Conservation (phyloP, 2,329 filamentous ascomycete genomes). For the Ophiosphaerella herpotricha region DNA sequence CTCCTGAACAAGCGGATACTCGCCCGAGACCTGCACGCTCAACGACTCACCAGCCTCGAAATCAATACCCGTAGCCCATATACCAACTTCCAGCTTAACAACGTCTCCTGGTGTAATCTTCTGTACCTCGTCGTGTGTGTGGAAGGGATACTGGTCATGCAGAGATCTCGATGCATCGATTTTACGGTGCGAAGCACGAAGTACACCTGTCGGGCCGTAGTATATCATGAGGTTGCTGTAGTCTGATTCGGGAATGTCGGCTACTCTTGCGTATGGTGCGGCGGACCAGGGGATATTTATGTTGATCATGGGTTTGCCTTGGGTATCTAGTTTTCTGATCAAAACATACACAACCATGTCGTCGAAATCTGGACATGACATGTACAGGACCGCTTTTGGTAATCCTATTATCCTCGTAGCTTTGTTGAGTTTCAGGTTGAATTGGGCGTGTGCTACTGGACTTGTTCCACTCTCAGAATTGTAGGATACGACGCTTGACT, state of each 20-base stretch:
- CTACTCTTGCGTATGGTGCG: slow-evolving; percentile 2
- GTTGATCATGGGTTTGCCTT: slow-evolving; percentile 48
- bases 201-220: slow-evolving; percentile 14
- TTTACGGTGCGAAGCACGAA: slow-evolving; percentile 18
- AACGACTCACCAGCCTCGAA: slow-evolving; percentile 43
- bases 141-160: slow-evolving; percentile 30
- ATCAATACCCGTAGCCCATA: slow-evolving; percentile 46
- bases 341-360: slow-evolving; percentile 46
- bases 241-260: slow-evolving; percentile 15
- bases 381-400: slow-evolving; percentile 54
- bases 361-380: slow-evolving; percentile 49
- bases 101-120: slow-evolving; percentile 43
- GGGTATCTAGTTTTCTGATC: slow-evolving; percentile 22
- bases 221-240: slow-evolving; percentile 2
- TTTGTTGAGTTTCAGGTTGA: slow-evolving; percentile 38
- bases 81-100: slow-evolving; percentile 26
- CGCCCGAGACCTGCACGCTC: slow-evolving; percentile 5
- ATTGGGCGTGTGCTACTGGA: neutral
- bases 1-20: slow-evolving; percentile 12
- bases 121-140: slow-evolving; percentile 49
- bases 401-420: slow-evolving; percentile 51
- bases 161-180: slow-evolving; percentile 12
- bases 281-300: slow-evolving; percentile 48
- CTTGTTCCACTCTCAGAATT: slow-evolving; percentile 5
- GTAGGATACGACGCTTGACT: neutral